Evolutionary conservation across 768 basidiomycete species (phyloP).

Genomic region (Xanthoconium purpureum): DNA sequence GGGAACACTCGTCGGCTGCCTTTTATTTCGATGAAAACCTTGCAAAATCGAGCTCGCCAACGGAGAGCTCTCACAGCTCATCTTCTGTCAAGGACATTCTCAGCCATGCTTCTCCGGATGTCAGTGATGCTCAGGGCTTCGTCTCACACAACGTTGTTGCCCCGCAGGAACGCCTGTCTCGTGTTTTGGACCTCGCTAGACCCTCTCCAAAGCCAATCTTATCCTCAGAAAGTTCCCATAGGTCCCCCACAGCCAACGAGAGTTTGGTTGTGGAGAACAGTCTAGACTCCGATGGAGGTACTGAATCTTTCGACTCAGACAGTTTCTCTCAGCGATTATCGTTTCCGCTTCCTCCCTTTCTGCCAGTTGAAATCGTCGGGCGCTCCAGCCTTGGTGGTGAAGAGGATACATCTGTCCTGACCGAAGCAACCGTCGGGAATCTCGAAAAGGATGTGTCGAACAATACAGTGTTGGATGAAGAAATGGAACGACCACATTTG

Average conservation of each 20-base stretch:
- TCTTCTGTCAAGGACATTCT: neutral
- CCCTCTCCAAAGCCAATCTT: neutral
- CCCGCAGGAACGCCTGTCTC: neutral
- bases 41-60: neutral
- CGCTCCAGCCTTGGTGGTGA: neutral
- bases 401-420: neutral
- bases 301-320: neutral
- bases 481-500: neutral
- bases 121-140: neutral
- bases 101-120: neutral
- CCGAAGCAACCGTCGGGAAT: neutral
- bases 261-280: neutral
- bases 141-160: neutral
- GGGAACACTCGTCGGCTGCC: neutral
- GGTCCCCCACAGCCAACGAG: neutral
- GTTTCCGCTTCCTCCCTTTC: slow-evolving; percentile 19
- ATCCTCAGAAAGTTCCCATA: neutral
- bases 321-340: slow-evolving; percentile 13
- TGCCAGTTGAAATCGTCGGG: slow-evolving; percentile 1
- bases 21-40: neutral
- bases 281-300: neutral
- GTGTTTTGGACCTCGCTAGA: neutral
- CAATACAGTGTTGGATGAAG: neutral
- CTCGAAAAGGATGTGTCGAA: neutral
- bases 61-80: neutral